A percentile compares a stretch with the other conserved stretches of the same genome.
These are phyloP conservation scores for Phytophthora tubulina DNA, from an alignment of 352 stramenopile genomes.

Conservation along the genomic window DNA sequence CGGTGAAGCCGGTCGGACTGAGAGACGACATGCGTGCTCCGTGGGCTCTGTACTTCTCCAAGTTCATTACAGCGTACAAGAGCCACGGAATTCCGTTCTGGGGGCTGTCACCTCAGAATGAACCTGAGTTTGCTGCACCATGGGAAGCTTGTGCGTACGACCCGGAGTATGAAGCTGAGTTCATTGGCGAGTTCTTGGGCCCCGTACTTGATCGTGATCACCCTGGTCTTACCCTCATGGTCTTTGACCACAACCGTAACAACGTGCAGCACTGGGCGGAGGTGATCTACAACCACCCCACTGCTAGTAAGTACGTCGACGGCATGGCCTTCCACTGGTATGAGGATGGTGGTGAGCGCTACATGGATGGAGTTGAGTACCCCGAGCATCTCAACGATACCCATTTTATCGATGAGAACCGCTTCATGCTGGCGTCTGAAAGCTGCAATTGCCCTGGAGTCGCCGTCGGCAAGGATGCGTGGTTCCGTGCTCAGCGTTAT, in stretches of 20 bases:
- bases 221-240: conserved; percentile 90
- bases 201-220: conserved; percentile 76
- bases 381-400: conserved; percentile 85
- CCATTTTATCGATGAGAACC: conserved; percentile 63
- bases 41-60: conserved; percentile 93
- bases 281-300: conserved; percentile 69
- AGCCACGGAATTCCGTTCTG: conserved; percentile 82
- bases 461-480: conserved; percentile 62
- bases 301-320: conserved; percentile 79
- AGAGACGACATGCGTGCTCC: conserved; percentile 59
- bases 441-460: conserved; percentile 80
- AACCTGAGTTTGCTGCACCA: conserved; percentile 75
- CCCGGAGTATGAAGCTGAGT: conserved; percentile 66
- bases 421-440: conserved; percentile 77
- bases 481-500: conserved; percentile 88
- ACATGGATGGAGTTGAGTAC: conserved; percentile 81
- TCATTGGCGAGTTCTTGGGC: conserved; percentile 83
- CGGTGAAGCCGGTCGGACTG: conserved; percentile 59
- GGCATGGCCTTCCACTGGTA: conserved; percentile 95
- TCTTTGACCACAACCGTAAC: conserved; percentile 93
- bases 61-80: conserved; percentile 93
- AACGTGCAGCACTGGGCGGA: conserved; percentile 76
- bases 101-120: conserved; percentile 93
- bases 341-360: conserved; percentile 43
- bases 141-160: conserved; percentile 80